These are phyloP conservation scores for Nicotiana otophora DNA, from an alignment of 257 asterid genomes.

Conservation along the genomic window DNA sequence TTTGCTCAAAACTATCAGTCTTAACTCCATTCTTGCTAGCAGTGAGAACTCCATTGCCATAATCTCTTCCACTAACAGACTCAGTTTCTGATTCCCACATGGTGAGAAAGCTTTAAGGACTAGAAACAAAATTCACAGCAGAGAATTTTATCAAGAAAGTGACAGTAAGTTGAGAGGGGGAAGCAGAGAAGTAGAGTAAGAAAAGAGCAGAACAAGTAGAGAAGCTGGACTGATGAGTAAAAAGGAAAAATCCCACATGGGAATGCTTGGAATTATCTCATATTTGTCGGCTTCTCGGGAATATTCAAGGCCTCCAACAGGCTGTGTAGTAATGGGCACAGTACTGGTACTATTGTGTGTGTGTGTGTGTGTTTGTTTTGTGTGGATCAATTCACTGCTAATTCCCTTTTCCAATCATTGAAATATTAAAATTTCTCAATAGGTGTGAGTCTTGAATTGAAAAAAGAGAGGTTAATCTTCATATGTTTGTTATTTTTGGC, in stretches of 20 bases:
- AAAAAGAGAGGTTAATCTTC: not conserved
- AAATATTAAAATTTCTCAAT: not conserved
- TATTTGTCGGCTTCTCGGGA: constrained; percentile 52
- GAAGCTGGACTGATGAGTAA: constrained; percentile 20
- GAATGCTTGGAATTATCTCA: constrained; percentile 57
- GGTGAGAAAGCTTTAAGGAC: not conserved
- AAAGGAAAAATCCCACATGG: constrained; percentile 63
- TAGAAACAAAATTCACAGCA: constrained; percentile 11
- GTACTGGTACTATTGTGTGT: not conserved
- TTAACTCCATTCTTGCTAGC: constrained; percentile 48
- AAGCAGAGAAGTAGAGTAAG: constrained; percentile 15
- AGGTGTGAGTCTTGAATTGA: not conserved
- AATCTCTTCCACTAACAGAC: constrained; percentile 49
- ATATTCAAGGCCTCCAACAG: constrained; percentile 47
- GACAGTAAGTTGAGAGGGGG: not conserved
- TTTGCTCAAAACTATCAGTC: constrained; percentile 82
- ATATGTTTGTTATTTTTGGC: not conserved
- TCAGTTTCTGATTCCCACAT: constrained; percentile 96
- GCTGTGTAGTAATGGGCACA: constrained; percentile 77
- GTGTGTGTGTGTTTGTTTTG: not conserved
- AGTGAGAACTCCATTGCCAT: constrained; percentile 57
- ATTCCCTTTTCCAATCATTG: constrained; percentile 2
- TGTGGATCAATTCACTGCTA: constrained; percentile 25
- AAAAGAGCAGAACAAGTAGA: constrained; percentile 6
- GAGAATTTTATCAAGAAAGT: constrained; percentile 12